Evolutionary conservation across 2,329 filamentous ascomycete species (phyloP), one percentile per base, ranked within the genome.

Genomic region (Penicillium sp.): DNA sequence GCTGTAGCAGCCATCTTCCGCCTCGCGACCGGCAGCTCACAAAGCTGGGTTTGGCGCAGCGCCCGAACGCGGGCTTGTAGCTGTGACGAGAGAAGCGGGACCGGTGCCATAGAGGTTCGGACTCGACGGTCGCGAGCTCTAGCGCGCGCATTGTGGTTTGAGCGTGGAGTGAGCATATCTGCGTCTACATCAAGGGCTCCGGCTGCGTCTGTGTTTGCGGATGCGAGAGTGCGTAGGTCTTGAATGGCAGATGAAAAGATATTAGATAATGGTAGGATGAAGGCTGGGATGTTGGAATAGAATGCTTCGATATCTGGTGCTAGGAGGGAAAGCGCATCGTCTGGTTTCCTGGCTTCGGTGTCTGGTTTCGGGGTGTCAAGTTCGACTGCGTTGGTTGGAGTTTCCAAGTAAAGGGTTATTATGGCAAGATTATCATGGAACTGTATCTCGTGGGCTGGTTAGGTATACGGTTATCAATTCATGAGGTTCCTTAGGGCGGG

Each of bases 341-440:
- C 62, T 32, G 47, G 32, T 58, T 51, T 40, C 34, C 55, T 45
- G 27, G 39, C 42, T 19, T 49, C 46, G 18, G 48, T 39, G 30
- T 65, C 59, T 51, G 56, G 47, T 5, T 27, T 38, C 5, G 47
- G 42, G 18, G 23, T 47, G 11, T 67, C 58, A 13, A 53, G 43
- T 27, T 66, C 62, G 39, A 67, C 59, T 23, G 60, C 58, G 26
- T 53, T 38, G 14, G 61, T 52, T 8, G 66, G 58, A 3, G 69
- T 67, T 16, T 74, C 67, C 7, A 75, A 63, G 41, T 73, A 76
- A n/a, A 75, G 58, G 1, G 67, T 61, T 46, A 73, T 68, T n/a
- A 74, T 61, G 30, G 67, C 65, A 18, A 73, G 58, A 10, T 64
- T 66, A 44, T 74, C 69, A 29, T 68, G 71, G 51, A 64, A 66